These are phyloP conservation scores for Phaeosphaeria sp. DNA, from an alignment of 2,329 filamentous ascomycete species.

Conservation along the genomic window DNA sequence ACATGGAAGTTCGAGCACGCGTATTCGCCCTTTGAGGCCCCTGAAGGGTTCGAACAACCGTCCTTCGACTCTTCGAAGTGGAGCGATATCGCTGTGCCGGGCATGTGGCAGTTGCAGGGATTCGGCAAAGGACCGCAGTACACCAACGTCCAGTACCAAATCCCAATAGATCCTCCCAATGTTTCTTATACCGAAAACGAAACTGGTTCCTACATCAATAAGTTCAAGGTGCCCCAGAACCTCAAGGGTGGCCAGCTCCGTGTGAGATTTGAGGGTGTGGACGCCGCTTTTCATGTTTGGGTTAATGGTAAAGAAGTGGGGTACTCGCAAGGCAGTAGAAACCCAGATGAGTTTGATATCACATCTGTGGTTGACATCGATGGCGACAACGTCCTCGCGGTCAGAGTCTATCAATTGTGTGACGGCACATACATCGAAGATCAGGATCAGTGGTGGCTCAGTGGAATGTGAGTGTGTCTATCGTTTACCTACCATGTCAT, in stretches of 20 bases:
- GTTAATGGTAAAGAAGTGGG: constrained; percentile 69
- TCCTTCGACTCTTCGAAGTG: constrained; percentile 52
- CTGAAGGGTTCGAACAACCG: constrained; percentile 40
- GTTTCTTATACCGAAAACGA: constrained; percentile 67
- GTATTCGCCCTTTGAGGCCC: constrained; percentile 45
- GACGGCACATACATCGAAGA: constrained; percentile 75
- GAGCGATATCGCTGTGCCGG: constrained; percentile 66
- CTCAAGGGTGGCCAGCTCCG: constrained; percentile 64
- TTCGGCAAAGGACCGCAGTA: constrained; percentile 69
- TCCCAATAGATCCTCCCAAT: constrained; percentile 69
- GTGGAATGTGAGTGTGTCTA: constrained; percentile 56
- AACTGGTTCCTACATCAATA: constrained; percentile 67
- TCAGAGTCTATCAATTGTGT: constrained; percentile 74
- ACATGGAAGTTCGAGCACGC: constrained; percentile 50
- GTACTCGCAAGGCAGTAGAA: constrained; percentile 72
- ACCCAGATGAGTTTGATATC: constrained; percentile 73
- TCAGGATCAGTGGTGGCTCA: constrained; percentile 72
- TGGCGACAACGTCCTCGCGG: constrained; percentile 62
- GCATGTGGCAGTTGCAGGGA: constrained; percentile 74
- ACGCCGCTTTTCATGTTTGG: constrained; percentile 74
- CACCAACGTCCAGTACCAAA: constrained; percentile 71
- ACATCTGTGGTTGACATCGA: constrained; percentile 56
- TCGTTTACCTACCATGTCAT: neutral
- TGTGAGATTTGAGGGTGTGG: constrained; percentile 74
- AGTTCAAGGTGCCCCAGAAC: constrained; percentile 60